Base-by-base conservation (phyloP, 345 rosid species). In the Bruguiera sexangula region DNA sequence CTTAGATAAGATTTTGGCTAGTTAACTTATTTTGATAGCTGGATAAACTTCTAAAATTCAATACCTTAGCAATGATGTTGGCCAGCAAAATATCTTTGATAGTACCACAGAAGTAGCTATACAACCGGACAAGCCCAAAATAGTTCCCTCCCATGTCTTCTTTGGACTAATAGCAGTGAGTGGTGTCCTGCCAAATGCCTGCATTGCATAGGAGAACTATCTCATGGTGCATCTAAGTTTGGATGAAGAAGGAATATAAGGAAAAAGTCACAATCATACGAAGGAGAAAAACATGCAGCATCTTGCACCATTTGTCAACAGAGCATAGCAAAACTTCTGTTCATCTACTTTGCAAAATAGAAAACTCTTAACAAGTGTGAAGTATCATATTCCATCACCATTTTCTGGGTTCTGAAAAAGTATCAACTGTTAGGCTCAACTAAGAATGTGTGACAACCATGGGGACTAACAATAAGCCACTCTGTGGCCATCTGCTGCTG, bases 101-200 rank as follows among this genome's bases (percentile, higher is more conserved):
- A 94, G 71, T 43, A 85, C 36, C 31, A 85, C 51, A 62, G 92
- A 78, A 22, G 87, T 83, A 53, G 77, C 90, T 66, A 93, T 80
- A 81, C 97, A 93, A 64, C 98, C 98, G 66, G 83, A 91, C 76
- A 93, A 77, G 53, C 97, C 98, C 20, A 78, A 76, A 61, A 87
- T 67, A 68, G 96, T 83, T 71, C 98, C 98, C 80, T 91, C 98
- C 98, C 98, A 91, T 61, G 98, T 91, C 84, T 91, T 91, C 79
- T 91, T 91, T 3, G 97, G 98, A 76, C 98, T 91, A 67, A 91
- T 81, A 75, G 74, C 86, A 57, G 89, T 89, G 68, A 93, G 91
- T 16, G 84, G 90, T 5, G 96, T 91, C 82, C 82, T 84, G 37
- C 98, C 97, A 82, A 89, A 86, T 73, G 88, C 85, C 98, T 93